Evolutionary conservation across 2,329 filamentous ascomycete genomes (phyloP).

Genomic region (Cladophialophora exuberans): DNA sequence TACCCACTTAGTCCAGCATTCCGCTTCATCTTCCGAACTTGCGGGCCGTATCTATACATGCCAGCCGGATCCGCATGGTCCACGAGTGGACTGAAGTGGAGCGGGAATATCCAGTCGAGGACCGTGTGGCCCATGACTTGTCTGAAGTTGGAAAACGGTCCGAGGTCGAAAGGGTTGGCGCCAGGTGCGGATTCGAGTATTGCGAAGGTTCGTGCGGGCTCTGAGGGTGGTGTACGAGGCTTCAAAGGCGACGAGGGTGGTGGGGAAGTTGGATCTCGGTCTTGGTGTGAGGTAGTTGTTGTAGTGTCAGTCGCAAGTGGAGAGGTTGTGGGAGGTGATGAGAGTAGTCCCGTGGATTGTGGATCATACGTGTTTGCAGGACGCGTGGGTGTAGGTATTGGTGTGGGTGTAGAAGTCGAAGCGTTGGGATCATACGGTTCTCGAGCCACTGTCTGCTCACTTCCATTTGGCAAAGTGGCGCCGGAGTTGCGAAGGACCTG

Average conservation of each 20-base stretch:
- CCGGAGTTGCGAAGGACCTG: conserved; percentile 26
- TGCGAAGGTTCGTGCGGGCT: conserved; percentile 71
- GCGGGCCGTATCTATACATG: conserved; percentile 68
- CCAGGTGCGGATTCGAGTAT: conserved; percentile 73
- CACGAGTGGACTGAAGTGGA: conserved; percentile 73
- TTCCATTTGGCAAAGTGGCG: conserved; percentile 17
- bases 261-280: not conserved
- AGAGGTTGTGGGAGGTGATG: not conserved
- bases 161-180: conserved; percentile 86
- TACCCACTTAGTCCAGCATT: not conserved
- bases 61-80: conserved; percentile 67
- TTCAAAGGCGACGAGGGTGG: not conserved
- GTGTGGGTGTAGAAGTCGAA: not conserved
- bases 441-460: conserved; percentile 12
- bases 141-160: conserved; percentile 70
- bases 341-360: conserved; percentile 8
- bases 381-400: not conserved
- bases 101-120: conserved; percentile 79
- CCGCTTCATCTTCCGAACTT: conserved; percentile 60
- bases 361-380: too few species aligned
- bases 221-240: not conserved
- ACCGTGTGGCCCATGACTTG: conserved; percentile 75
- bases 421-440: not conserved
- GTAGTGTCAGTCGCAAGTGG: not conserved
- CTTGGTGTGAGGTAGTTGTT: not conserved